Conservation (phyloP, 2,329 filamentous ascomycete genomes). For the Harringtonia lauricola region DNA sequence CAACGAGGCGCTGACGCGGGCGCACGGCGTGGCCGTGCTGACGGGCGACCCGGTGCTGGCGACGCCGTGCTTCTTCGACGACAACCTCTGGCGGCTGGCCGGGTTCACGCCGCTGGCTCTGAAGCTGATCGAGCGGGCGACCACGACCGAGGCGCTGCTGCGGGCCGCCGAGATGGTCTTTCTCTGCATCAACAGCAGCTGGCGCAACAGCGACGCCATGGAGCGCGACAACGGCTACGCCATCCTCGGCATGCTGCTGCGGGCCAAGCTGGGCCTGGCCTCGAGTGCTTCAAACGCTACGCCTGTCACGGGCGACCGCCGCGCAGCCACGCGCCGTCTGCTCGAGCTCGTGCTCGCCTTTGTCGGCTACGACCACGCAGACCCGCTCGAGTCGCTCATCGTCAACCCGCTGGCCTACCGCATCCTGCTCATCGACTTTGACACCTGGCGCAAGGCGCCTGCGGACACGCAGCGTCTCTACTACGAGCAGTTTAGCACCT, state of each 20-base stretch:
- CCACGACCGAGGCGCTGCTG: slow-evolving; percentile 57
- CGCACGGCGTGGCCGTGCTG: slow-evolving; percentile 71
- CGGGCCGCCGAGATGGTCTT: slow-evolving; percentile 77
- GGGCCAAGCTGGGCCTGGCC: slow-evolving; percentile 64
- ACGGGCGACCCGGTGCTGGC: slow-evolving; percentile 74
- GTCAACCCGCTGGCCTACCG: slow-evolving; percentile 93
- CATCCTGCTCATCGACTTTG: slow-evolving; percentile 81
- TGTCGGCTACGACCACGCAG: slow-evolving; percentile 74
- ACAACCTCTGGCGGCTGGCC: slow-evolving; percentile 86
- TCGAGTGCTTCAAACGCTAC: slow-evolving; percentile 19
- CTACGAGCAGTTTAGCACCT: slow-evolving; percentile 83
- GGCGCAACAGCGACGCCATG: slow-evolving; percentile 98
- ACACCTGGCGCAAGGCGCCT: slow-evolving; percentile 80
- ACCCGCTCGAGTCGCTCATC: slow-evolving; percentile 80
- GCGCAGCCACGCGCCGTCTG: slow-evolving; percentile 49
- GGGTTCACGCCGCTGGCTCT: slow-evolving; percentile 79
- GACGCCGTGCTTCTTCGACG: slow-evolving; percentile 75
- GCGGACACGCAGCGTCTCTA: slow-evolving; percentile 74
- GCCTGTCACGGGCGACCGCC: slow-evolving; percentile 36
- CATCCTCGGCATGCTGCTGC: slow-evolving; percentile 71
- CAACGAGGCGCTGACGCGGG: slow-evolving; percentile 74
- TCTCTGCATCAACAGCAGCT: slow-evolving; percentile 76
- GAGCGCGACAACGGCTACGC: slow-evolving; percentile 91
- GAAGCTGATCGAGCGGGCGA: slow-evolving; percentile 71
- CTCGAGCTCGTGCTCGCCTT: slow-evolving; percentile 73